These are phyloP conservation scores for Nectriaceae sp. DNA, from an alignment of 2,329 filamentous ascomycete species.

Conservation along the genomic window DNA sequence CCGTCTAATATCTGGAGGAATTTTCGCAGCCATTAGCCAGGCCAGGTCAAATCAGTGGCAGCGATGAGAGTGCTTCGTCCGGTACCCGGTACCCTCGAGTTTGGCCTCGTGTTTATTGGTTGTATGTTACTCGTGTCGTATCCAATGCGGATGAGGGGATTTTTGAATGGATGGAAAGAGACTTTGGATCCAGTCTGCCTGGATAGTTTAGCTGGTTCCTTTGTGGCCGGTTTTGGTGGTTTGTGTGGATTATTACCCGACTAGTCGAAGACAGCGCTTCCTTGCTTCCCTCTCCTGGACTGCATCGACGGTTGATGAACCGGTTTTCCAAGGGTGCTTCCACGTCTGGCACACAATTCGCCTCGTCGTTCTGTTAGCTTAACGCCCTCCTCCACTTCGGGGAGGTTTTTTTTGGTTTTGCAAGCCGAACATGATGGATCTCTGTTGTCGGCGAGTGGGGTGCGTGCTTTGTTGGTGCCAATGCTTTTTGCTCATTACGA, in stretches of 20 bases:
- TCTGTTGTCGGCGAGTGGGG: conserved; percentile 6
- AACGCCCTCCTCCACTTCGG: conserved; percentile 22
- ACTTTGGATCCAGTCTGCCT: background rate
- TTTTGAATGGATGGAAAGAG: background rate
- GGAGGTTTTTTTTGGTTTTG: conserved; percentile 19
- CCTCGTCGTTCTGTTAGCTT: conserved; percentile 19
- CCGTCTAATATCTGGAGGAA: no score
- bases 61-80: no score
- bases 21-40: no score
- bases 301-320: background rate
- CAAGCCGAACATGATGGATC: conserved; percentile 14
- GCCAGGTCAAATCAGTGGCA: no score
- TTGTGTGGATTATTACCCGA: background rate
- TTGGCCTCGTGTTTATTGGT: no score
- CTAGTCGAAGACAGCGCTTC: background rate
- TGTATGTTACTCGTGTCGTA: no score
- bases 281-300: background rate
- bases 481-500: background rate
- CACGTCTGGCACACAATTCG: conserved; percentile 14
- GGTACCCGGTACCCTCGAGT: no score
- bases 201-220: background rate
- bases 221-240: background rate
- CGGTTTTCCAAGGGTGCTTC: background rate
- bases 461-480: background rate
- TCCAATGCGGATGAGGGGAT: background rate